phyloP scores from a whole-genome alignment of 768 basidiomycete genomes.

The Russula vinacea region DNA sequence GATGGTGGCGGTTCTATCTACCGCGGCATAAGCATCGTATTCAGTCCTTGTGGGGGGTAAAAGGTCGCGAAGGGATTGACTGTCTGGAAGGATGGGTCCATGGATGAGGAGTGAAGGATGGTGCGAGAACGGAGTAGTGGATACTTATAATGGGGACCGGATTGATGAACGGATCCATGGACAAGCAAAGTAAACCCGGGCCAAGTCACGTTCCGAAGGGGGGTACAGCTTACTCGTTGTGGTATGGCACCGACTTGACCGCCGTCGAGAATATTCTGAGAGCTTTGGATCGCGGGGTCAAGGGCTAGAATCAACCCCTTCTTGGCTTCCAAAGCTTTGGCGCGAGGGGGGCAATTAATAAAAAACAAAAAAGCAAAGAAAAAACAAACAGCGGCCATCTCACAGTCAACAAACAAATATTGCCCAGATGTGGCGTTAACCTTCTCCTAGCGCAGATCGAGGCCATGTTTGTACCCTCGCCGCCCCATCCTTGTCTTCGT shows the following conservation, averaged over 20 bases:
- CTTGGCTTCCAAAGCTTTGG: constrained; percentile 13
- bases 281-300: constrained; percentile 10
- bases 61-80: constrained; percentile 24
- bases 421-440: constrained; percentile 27
- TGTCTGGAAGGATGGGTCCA: constrained; percentile 23
- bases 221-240: constrained; percentile 19
- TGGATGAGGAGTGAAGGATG: too few species aligned
- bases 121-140: constrained; percentile 18
- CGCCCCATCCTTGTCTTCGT: background rate
- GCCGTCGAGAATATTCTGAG: constrained; percentile 25
- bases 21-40: constrained; percentile 17
- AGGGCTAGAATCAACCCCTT: constrained; percentile 15
- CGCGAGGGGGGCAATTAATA: constrained; percentile 21
- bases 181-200: constrained; percentile 15
- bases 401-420: constrained; percentile 8
- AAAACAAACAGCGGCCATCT: background rate
- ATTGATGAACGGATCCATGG: constrained; percentile 20
- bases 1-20: background rate
- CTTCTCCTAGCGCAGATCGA: constrained; percentile 22
- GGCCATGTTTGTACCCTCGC: background rate
- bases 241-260: constrained; percentile 15
- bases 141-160: constrained; percentile 28
- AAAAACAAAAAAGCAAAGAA: background rate
- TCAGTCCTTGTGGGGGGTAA: constrained; percentile 22
- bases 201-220: constrained; percentile 9